Evolutionary conservation across 2,329 filamentous ascomycete genomes (phyloP), one percentile per base, ranked within the genome.

Genomic region (Clonostachys byssicola): DNA sequence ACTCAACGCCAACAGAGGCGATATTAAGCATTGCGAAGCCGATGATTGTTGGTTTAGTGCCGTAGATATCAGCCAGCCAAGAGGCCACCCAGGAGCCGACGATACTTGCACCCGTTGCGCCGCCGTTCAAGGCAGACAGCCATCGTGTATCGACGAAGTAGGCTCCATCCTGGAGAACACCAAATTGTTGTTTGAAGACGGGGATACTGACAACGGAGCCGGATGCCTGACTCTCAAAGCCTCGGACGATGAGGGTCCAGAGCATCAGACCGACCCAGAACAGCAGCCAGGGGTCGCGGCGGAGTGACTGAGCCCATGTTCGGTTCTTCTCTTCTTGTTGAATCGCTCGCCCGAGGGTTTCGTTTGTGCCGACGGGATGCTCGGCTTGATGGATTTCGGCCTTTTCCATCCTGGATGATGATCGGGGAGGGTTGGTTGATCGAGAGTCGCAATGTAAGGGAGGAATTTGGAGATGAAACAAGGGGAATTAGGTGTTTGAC

Each of bases 221-320:
- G 2, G 59, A 59, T 1, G 59, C 52, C 20, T 56, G 54, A 42
- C 49, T 55, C 41, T 61, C 59, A 43, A 61, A 61, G 3, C 59
- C 59, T 5, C 59, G 58, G 3, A 61, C 57, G 16, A 60, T 57
- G 9, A 61, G 43, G 1, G 59, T 61, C 59, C 57, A 61, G 5
- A 61, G 56, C 59, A 61, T 61, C 5, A 60, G 56, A 2, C 53
- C 58, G 2, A 59, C 58, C 60, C 58, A 62, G 33, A 62, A 52
- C 1, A 62, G 49, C 13, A 62, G 58, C 49, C 56, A 54, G 16
- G 60, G 60, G 20, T 62, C 59, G 4, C 53, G 52, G 5, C 55
- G 56, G 1, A 62, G 47, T 2, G 59, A 59, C 41, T 62, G 47
- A 4, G 49, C 8, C 34, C 57, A 58, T 1, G 55, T 58, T 23